Evolutionary conservation across 2,329 filamentous ascomycete species (phyloP), one percentile per base, ranked within the genome.

Genomic region (Epicoccum nigrum): DNA sequence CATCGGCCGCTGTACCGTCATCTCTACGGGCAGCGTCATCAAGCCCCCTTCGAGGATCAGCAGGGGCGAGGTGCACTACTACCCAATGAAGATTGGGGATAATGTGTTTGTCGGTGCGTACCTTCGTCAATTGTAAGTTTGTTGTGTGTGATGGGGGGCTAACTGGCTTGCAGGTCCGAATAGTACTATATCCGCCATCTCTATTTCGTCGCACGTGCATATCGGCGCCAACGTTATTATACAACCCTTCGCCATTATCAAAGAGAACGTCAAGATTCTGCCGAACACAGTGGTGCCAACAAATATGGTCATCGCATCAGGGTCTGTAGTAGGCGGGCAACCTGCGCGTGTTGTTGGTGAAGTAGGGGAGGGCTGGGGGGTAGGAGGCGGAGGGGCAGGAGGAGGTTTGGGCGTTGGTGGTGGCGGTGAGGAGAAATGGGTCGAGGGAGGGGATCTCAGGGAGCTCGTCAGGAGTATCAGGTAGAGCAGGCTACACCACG

Each of bases 281-380:
- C 91, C 96, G 54, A 88, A 88, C 23, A 85, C 90, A 0, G 87
- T 97, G 4, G 83, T 99, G 5, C 89, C 94, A 2, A 81, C 88
- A 0, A 88, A 91, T 54, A 96, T 95, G 86, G 90, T 97, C 19
- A 88, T 97, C 47, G 92, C 93, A 1, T 92, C 91, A 68, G 96
- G 94, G 71, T 92, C 87, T 47, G 84, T 97, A 47, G 92, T 99
- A n/a, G 93, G 87, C 33, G 65, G 69, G 5, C 59, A 67, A 44
- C 84, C 84, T 79, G 45, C 77, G 48, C 13, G 74, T 65, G 59
- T 81, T 63, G 45, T 76, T 50, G 45, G 80, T 65, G 45, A 86
- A 72, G 73, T 81, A 76, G 64, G 77, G 54, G 54, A 85, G 64
- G 54, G 89, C 3, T 76, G 76, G 74, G 76, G 79, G 25, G 75